A percentile compares a stretch with the other conserved stretches of the same genome.
These are phyloP conservation scores for Colletotrichum noveboracense DNA, from an alignment of 2,329 filamentous ascomycete genomes.

Conservation along the genomic window DNA sequence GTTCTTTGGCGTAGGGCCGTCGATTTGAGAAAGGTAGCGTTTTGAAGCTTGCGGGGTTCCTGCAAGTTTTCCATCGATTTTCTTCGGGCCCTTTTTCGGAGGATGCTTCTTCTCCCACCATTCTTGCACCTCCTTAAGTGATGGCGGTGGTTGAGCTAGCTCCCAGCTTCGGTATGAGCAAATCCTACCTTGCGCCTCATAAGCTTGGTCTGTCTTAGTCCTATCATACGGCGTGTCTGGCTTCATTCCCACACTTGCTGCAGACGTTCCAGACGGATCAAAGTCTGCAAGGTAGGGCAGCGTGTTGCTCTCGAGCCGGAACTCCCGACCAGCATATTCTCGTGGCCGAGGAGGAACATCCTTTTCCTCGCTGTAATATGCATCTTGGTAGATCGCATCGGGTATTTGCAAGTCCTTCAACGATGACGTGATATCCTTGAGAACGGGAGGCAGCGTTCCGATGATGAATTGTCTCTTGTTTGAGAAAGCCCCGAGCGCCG, in stretches of 20 bases:
- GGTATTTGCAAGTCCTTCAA: slow-evolving; percentile 65
- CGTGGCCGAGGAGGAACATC: slow-evolving; percentile 80
- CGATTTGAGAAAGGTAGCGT: slow-evolving; percentile 78
- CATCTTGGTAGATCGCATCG: slow-evolving; percentile 79
- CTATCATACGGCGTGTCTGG: slow-evolving; percentile 52
- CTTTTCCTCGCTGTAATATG: slow-evolving; percentile 82
- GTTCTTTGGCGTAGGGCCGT: slow-evolving; percentile 84
- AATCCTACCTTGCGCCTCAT: slow-evolving; percentile 49
- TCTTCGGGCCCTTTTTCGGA: slow-evolving; percentile 23
- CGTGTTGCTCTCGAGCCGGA: slow-evolving; percentile 76
- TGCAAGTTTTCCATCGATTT: slow-evolving; percentile 18
- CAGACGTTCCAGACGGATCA: slow-evolving; percentile 62
- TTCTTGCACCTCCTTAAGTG: slow-evolving; percentile 67
- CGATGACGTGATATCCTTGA: slow-evolving; percentile 55
- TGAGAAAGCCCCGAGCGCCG: not conserved
- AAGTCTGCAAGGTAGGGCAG: slow-evolving; percentile 84
- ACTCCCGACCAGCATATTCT: slow-evolving; percentile 89
- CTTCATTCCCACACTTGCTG: slow-evolving; percentile 61
- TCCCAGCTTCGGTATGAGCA: slow-evolving; percentile 80
- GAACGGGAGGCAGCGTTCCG: slow-evolving; percentile 35
- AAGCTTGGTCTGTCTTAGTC: slow-evolving; percentile 51
- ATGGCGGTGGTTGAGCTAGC: slow-evolving; percentile 73
- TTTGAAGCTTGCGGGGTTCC: slow-evolving; percentile 16
- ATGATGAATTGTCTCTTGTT: slow-evolving; percentile 34
- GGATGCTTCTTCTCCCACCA: slow-evolving; percentile 63